Evolutionary conservation across 2,329 filamentous ascomycete genomes (phyloP).

Genomic region (Polychaeton citri): DNA sequence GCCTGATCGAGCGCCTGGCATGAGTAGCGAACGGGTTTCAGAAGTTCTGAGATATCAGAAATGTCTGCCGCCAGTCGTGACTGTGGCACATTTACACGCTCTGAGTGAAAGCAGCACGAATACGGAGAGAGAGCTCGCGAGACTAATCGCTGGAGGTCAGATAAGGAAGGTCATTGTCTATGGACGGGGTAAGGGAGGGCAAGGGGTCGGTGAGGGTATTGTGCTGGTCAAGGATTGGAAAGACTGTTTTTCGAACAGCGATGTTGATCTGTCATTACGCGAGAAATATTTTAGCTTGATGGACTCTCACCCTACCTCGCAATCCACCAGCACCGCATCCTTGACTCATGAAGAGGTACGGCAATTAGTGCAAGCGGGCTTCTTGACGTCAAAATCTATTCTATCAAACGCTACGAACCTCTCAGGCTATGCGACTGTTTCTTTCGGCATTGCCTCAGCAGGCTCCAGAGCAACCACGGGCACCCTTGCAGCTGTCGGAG

Average conservation of each 20-base stretch:
- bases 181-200: slow-evolving; percentile 42
- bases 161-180: slow-evolving; percentile 52
- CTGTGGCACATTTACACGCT: slow-evolving; percentile 52
- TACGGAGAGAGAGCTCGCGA: slow-evolving; percentile 54
- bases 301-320: slow-evolving; percentile 34
- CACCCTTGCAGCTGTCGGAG: slow-evolving; percentile 55
- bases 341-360: slow-evolving; percentile 39
- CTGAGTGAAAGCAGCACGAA: slow-evolving; percentile 49
- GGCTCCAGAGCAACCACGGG: slow-evolving; percentile 53
- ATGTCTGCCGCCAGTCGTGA: slow-evolving; percentile 50
- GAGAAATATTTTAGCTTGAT: slow-evolving; percentile 42
- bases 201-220: slow-evolving; percentile 50
- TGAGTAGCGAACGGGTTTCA: slow-evolving; percentile 50
- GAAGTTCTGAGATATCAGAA: slow-evolving; percentile 50
- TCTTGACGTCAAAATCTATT: slow-evolving; percentile 43
- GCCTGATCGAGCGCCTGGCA: slow-evolving; percentile 44
- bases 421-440: slow-evolving; percentile 2
- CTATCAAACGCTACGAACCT: slow-evolving; percentile 14
- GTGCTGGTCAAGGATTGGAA: slow-evolving; percentile 47
- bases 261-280: slow-evolving; percentile 27
- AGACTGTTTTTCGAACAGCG: slow-evolving; percentile 3
- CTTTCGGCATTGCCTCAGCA: slow-evolving; percentile 46
- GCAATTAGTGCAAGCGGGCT: slow-evolving; percentile 51
- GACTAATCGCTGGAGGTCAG: slow-evolving; percentile 43
- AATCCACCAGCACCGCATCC: slow-evolving; percentile 25